Conservation (phyloP, 164 flowering plant genomes). For the Nymphaea colorata region DNA sequence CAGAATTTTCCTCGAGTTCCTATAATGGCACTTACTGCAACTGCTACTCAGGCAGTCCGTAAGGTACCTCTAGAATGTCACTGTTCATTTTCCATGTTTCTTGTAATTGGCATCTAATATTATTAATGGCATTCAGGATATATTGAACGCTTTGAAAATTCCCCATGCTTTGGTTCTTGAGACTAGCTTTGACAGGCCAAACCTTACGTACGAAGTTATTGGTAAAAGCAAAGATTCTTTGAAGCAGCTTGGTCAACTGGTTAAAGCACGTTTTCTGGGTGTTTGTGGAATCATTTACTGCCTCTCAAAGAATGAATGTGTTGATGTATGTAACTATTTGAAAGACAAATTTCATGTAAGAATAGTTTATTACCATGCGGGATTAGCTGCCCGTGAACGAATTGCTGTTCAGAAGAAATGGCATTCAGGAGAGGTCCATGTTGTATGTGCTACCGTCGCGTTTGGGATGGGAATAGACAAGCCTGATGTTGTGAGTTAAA, state of each 20-base stretch:
- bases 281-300: constrained; percentile 87
- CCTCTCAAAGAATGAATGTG: constrained; percentile 88
- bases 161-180: constrained; percentile 78
- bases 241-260: constrained; percentile 69
- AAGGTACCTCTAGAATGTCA: constrained; percentile 29
- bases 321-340: constrained; percentile 64
- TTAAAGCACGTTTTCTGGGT: constrained; percentile 47
- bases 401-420: constrained; percentile 72
- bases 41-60: constrained; percentile 80
- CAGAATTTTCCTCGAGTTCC: constrained; percentile 78
- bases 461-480: constrained; percentile 99
- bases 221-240: constrained; percentile 70
- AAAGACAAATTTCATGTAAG: constrained; percentile 68
- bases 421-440: constrained; percentile 71
- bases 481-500: constrained; percentile 82
- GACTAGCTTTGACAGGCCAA: constrained; percentile 95
- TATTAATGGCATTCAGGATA: constrained; percentile 46
- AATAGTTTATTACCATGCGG: constrained; percentile 86
- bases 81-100: not conserved
- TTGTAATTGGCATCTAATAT: not conserved
- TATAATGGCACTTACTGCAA: constrained; percentile 95
- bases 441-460: constrained; percentile 95
- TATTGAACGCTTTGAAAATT: constrained; percentile 60
- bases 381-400: constrained; percentile 75
- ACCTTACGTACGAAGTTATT: constrained; percentile 81